Evolutionary conservation across 1,284 basidiomycete genomes (phyloP).

Genomic region (Sphaerobolus stellatus): DNA sequence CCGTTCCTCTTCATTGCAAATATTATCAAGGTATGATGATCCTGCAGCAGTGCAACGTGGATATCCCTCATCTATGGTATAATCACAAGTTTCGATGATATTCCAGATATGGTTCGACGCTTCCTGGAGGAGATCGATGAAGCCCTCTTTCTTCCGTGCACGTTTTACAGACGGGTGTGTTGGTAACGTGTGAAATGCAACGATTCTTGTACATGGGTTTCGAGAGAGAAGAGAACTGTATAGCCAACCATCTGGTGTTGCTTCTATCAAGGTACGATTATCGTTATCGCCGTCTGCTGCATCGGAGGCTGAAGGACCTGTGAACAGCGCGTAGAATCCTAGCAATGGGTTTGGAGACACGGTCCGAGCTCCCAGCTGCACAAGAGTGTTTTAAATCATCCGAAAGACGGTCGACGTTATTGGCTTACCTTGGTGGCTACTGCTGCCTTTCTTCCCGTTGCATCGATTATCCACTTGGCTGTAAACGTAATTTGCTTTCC

Average conservation of each 20-base stretch:
- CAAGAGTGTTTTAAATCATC: not conserved
- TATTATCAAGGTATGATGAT: slow-evolving; percentile 27
- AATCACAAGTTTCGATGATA: slow-evolving; percentile 20
- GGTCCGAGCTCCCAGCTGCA: slow-evolving; percentile 31
- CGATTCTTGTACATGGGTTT: slow-evolving; percentile 29
- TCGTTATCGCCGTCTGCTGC: no score
- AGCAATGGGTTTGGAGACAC: slow-evolving; percentile 28
- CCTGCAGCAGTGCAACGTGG: slow-evolving; percentile 30
- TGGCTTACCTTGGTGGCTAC: slow-evolving; percentile 29
- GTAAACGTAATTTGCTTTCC: slow-evolving; percentile 10
- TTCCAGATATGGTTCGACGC: slow-evolving; percentile 22
- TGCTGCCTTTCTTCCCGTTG: slow-evolving; percentile 34
- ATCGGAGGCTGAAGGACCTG: slow-evolving; percentile 9
- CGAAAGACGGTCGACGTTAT: not conserved
- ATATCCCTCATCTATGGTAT: slow-evolving; percentile 18
- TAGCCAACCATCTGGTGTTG: slow-evolving; percentile 35
- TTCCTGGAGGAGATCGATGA: slow-evolving; percentile 27
- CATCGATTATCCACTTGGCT: slow-evolving; percentile 35
- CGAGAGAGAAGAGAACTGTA: slow-evolving; percentile 33
- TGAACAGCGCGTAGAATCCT: slow-evolving; percentile 34
- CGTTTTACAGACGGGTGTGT: slow-evolving; percentile 26
- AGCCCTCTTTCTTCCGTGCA: slow-evolving; percentile 29
- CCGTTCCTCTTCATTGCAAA: slow-evolving; percentile 16
- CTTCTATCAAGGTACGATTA: slow-evolving; percentile 36
- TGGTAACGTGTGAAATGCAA: slow-evolving; percentile 34